These are phyloP conservation scores for Hordeum pubiflorum DNA, from an alignment of 202 grass and related monocot genomes.

Conservation along the genomic window DNA sequence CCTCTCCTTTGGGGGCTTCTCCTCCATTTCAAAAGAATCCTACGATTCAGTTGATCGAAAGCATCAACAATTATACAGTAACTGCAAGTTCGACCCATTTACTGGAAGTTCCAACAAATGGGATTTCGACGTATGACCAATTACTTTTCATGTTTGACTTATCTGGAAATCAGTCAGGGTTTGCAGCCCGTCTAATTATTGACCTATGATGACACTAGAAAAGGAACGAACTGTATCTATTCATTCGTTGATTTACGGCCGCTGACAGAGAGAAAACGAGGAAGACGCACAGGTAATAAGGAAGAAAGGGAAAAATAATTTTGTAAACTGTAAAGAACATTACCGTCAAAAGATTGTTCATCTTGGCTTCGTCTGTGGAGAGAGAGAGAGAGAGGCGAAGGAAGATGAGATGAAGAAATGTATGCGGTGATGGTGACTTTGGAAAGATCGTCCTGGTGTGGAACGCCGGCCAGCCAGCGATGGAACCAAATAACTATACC, in stretches of 20 bases:
- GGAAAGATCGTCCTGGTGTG: slow-evolving; percentile 12
- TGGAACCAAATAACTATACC: slow-evolving; percentile 36
- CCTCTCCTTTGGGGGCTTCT: slow-evolving; percentile 24
- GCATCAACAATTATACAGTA: background rate
- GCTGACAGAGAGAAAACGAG: background rate
- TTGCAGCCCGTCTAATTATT: background rate
- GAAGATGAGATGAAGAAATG: background rate
- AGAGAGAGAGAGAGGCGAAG: background rate
- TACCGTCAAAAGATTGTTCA: slow-evolving; percentile 69
- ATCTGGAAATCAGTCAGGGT: background rate
- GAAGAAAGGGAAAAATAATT: background rate
- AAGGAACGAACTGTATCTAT: background rate
- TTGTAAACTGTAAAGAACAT: background rate
- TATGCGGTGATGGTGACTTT: background rate
- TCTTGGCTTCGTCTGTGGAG: background rate
- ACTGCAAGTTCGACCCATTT: background rate
- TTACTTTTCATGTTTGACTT: background rate
- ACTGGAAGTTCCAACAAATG: background rate
- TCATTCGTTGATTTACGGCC: background rate
- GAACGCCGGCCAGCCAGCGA: slow-evolving; percentile 38
- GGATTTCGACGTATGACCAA: background rate
- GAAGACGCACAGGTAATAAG: background rate
- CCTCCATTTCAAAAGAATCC: slow-evolving; percentile 42
- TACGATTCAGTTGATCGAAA: slow-evolving; percentile 5
- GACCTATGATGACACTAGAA: background rate